A percentile compares a stretch with the other conserved stretches of the same genome.
Evolutionary conservation across 768 basidiomycete species (phyloP).

Genomic region (Melanogaster broomeanus): DNA sequence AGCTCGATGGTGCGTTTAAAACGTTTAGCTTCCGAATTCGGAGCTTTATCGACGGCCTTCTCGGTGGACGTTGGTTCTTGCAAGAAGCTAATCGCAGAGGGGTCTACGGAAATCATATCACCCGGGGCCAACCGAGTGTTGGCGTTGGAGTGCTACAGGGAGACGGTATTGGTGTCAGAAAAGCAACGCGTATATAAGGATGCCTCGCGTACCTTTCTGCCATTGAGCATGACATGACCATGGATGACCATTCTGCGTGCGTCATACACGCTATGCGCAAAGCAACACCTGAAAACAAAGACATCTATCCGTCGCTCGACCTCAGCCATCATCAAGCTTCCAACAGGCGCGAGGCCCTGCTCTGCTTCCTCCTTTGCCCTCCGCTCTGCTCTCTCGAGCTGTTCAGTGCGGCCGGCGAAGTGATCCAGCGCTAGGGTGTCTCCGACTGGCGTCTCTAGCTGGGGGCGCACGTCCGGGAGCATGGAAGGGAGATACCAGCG

Average conservation of each 20-base stretch:
- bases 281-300: conserved; percentile 86
- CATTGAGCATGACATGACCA: conserved; percentile 87
- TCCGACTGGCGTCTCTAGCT: conserved; percentile 34
- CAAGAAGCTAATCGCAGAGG: conserved; percentile 75
- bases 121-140: conserved; percentile 91
- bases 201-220: conserved; percentile 66
- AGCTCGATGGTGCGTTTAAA: background rate
- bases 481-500: conserved; percentile 90
- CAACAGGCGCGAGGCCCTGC: conserved; percentile 83
- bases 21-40: background rate
- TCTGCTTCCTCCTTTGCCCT: conserved; percentile 52
- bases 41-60: conserved; percentile 5
- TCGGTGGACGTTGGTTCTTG: conserved; percentile 33
- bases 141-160: conserved; percentile 70
- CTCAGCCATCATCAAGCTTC: conserved; percentile 92
- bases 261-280: conserved; percentile 87
- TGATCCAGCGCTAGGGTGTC: conserved; percentile 49
- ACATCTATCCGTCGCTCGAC: conserved; percentile 95
- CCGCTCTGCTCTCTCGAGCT: conserved; percentile 43
- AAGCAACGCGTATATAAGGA: background rate
- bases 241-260: conserved; percentile 85
- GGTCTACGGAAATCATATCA: conserved; percentile 91
- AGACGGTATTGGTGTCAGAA: background rate
- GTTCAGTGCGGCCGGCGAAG: conserved; percentile 56
- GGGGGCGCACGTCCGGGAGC: conserved; percentile 83